Conservation (phyloP, 2,329 filamentous ascomycete species). For the Colletotrichum sidae region DNA sequence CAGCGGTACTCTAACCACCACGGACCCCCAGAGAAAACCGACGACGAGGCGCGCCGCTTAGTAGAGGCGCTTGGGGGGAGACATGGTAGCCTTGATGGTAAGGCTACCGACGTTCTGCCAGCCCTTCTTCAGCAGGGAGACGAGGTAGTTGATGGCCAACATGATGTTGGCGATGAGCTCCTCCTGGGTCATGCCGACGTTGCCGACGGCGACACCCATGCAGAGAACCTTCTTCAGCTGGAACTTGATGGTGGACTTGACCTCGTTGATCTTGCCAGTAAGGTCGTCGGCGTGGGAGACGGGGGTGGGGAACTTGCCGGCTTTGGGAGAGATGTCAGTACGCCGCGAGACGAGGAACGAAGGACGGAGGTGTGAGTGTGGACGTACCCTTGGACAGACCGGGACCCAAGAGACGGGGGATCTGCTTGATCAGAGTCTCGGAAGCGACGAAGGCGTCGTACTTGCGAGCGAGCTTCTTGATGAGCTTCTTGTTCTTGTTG, state of each 20-base stretch:
- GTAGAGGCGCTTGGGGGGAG: constrained; percentile 97
- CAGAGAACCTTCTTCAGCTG: constrained; percentile 99
- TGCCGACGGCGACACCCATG: constrained; percentile 99
- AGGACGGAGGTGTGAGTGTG: neutral
- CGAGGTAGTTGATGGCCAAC: constrained; percentile 99
- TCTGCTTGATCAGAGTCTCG: constrained; percentile 98
- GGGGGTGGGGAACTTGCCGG: constrained; percentile 99
- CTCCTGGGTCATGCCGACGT: constrained; percentile 97
- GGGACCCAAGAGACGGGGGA: constrained; percentile 98
- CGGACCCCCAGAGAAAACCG: constrained; percentile 21
- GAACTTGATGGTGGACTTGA: constrained; percentile 99
- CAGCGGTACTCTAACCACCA: constrained; percentile 15
- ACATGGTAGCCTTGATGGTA: constrained; percentile 99
- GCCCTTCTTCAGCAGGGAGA: constrained; percentile 99
- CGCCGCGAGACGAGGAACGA: neutral
- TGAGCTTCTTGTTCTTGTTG: constrained; percentile 99
- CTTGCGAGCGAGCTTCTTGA: constrained; percentile 99
- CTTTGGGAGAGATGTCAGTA: constrained; percentile 59
- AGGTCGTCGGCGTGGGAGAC: constrained; percentile 98
- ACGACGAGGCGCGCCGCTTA: constrained; percentile 61
- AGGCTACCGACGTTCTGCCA: constrained; percentile 99
- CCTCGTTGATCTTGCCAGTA: constrained; percentile 94
- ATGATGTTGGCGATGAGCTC: constrained; percentile 99
- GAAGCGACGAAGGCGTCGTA: constrained; percentile 99
- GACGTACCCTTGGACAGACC: constrained; percentile 94